Base-by-base conservation (phyloP, 495 filamentous ascomycete species). In the Thermothielavioides terrestris region DNA sequence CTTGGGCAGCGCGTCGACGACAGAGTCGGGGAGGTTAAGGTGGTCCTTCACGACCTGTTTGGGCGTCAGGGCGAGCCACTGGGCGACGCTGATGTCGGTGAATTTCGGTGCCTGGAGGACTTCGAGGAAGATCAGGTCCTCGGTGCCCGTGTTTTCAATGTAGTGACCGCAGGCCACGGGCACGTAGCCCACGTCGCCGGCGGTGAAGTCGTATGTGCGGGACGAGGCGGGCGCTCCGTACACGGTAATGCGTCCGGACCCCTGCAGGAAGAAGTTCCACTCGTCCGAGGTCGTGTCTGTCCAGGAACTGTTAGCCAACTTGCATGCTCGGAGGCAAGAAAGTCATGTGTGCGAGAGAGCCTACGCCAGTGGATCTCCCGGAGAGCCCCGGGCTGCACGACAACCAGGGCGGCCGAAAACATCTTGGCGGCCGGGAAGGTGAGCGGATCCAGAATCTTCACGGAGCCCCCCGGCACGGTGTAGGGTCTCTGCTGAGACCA, bases 21-120 rank as follows among this genome's bases (percentile, higher is more conserved):
- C 75, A 15, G 58, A 61, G 20, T 81, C 71, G 2, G 75, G 72
- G 46, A 85, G 42, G 1, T 37, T 28, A 6, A 28, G 27, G 10
- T 28, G 27, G 27, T 85, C 82, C 20, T 70, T 69, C 20, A 85
- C 81, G 64, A 82, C 67, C 35, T 74, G 60, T 61, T 72, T 66
- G 20, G 82, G 82, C 12, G 80, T 82, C 68, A 82, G 77, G 4
- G 80, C 82, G 56, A 86, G 59, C 82, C 82, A 86, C 62, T 86
- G 80, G 58, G 81, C 81, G 14, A 85, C 66, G 4, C 75, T 80
- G 55, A 86, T 81, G 46, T 85, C 81, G 31, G 73, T 65, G 51
- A 80, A 80, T 52, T 74, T 64, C 43, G 80, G 77, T 0, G 77
- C 71, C 8, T 74, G 68, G 62, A 81, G 81, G 11, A 82, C 67